phyloP scores from a whole-genome alignment of 2,329 filamentous ascomycete species.

The Alternaria angustiovoidea region DNA sequence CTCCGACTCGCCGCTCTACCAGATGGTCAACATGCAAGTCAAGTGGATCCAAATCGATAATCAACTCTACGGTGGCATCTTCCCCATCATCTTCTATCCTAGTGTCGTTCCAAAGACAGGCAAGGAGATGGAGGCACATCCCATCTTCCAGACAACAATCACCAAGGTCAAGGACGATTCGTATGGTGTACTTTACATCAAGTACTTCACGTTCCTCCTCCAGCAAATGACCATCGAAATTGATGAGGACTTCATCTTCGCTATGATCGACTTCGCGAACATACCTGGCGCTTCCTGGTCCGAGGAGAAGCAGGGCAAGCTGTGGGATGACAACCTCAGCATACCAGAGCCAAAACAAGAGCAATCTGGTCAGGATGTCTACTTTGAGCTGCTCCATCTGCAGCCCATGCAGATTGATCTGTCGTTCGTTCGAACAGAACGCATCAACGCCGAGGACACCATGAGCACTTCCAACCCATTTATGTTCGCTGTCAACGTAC shows the following conservation, averaged over 20 bases:
- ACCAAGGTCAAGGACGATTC: slow-evolving; percentile 98
- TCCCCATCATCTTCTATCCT: slow-evolving; percentile 95
- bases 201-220: slow-evolving; percentile 91
- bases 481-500: slow-evolving; percentile 98
- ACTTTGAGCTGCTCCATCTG: slow-evolving; percentile 95
- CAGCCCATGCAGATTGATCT: slow-evolving; percentile 98
- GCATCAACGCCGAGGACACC: slow-evolving; percentile 95
- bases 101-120: slow-evolving; percentile 97
- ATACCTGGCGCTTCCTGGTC: slow-evolving; percentile 90
- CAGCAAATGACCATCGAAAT: slow-evolving; percentile 99
- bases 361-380: slow-evolving; percentile 89
- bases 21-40: slow-evolving; percentile 87
- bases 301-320: slow-evolving; percentile 79
- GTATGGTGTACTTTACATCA: slow-evolving; percentile 97
- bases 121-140: slow-evolving; percentile 94
- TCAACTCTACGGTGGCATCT: slow-evolving; percentile 96
- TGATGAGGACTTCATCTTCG: slow-evolving; percentile 98
- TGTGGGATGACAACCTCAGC: slow-evolving; percentile 89
- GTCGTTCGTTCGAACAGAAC: slow-evolving; percentile 95
- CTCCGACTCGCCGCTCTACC: slow-evolving; percentile 90
- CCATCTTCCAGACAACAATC: slow-evolving; percentile 89
- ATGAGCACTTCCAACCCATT: slow-evolving; percentile 87
- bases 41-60: slow-evolving; percentile 99
- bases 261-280: slow-evolving; percentile 92
- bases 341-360: slow-evolving; percentile 90